phyloP scores from a whole-genome alignment of 2,329 filamentous ascomycete species.

The Calycina marina region DNA sequence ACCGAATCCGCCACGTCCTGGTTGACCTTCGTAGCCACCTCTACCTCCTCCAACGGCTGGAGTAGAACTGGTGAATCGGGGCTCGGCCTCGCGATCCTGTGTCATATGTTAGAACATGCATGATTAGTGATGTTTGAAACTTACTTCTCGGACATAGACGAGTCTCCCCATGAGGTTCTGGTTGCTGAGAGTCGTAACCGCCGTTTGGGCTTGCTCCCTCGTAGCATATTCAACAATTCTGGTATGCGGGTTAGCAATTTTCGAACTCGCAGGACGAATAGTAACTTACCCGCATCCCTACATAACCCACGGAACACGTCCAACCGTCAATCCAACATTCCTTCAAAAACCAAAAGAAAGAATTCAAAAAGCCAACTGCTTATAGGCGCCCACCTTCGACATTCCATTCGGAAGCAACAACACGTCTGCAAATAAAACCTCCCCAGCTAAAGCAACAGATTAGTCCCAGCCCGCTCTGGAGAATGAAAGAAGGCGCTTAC shows the following conservation, averaged over 20 bases:
- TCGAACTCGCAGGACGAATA: neutral
- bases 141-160: slow-evolving; percentile 94
- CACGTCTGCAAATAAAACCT: slow-evolving; percentile 98
- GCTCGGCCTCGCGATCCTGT: slow-evolving; percentile 94
- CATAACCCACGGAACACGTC: slow-evolving; percentile 74
- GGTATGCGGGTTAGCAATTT: slow-evolving; percentile 6
- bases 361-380: slow-evolving; percentile 65
- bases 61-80: slow-evolving; percentile 69
- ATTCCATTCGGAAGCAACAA: slow-evolving; percentile 99
- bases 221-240: slow-evolving; percentile 99
- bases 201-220: slow-evolving; percentile 95
- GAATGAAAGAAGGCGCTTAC: slow-evolving; percentile 39
- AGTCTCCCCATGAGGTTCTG: slow-evolving; percentile 97
- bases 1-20: slow-evolving; percentile 33
- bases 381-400: slow-evolving; percentile 99
- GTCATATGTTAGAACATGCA: slow-evolving; percentile 5
- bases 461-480: slow-evolving; percentile 26
- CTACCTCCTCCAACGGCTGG: slow-evolving; percentile 48
- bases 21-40: slow-evolving; percentile 40
- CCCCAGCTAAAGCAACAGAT: slow-evolving; percentile 56
- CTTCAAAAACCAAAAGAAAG: slow-evolving; percentile 51
- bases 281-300: slow-evolving; percentile 98
- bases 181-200: slow-evolving; percentile 95
- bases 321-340: slow-evolving; percentile 99
- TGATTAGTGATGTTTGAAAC: slow-evolving; percentile 19